Conservation (phyloP, 805 yeast genomes). For the Lachancea mirantina region DNA sequence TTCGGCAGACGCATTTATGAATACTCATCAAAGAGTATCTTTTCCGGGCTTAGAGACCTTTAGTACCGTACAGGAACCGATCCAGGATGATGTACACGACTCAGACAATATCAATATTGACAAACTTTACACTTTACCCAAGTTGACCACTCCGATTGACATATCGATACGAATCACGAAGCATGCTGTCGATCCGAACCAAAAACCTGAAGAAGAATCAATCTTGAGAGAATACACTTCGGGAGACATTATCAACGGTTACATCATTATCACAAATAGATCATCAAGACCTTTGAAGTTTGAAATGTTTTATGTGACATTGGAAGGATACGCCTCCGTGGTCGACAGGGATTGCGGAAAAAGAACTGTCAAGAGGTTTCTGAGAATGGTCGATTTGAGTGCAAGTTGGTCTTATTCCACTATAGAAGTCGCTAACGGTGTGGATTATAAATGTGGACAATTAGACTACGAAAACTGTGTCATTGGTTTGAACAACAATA, state of each 20-base stretch:
- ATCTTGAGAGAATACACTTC: slow-evolving; percentile 51
- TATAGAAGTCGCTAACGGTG: slow-evolving; percentile 46
- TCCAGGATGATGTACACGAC: slow-evolving; percentile 30
- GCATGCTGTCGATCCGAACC: slow-evolving; percentile 38
- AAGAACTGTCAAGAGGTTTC: slow-evolving; percentile 39
- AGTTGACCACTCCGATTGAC: slow-evolving; percentile 38
- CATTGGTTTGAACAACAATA: slow-evolving; percentile 44
- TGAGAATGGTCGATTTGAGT: slow-evolving; percentile 54
- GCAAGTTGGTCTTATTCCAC: slow-evolving; percentile 49
- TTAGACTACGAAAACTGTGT: slow-evolving; percentile 41
- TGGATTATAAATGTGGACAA: slow-evolving; percentile 39
- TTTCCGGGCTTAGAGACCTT: slow-evolving; percentile 9
- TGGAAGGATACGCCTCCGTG: slow-evolving; percentile 37
- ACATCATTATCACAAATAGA: slow-evolving; percentile 42
- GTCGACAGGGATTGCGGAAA: slow-evolving; percentile 30
- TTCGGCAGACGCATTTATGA: slow-evolving; percentile 2
- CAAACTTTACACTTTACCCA: slow-evolving; percentile 44
- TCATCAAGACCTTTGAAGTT: slow-evolving; percentile 44
- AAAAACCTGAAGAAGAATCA: slow-evolving; percentile 40
- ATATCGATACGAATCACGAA: slow-evolving; percentile 48
- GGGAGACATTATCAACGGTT: slow-evolving; percentile 63
- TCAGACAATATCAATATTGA: slow-evolving; percentile 44
- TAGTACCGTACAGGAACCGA: slow-evolving; percentile 12
- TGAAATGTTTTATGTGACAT: slow-evolving; percentile 51
- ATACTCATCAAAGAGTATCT: no score